Percentiles rank a stretch among this genome's conserved stretches.
These are phyloP conservation scores for Xerocomus potaroensis DNA, from an alignment of 768 basidiomycete species.

Conservation along the genomic window DNA sequence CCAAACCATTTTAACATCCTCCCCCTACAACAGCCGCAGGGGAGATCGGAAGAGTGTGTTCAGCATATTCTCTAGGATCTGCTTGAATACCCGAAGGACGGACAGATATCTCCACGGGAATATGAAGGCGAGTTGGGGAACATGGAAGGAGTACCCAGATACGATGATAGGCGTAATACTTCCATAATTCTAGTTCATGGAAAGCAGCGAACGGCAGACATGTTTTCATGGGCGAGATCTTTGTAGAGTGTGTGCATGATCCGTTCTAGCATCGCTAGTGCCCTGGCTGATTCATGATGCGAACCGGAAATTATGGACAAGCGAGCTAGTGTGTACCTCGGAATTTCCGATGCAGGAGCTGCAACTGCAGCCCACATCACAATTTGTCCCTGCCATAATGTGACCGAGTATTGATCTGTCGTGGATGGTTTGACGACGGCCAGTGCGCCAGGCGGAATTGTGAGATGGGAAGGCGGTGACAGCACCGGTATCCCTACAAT, in stretches of 20 bases:
- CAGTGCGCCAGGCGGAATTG: conserved; percentile 3
- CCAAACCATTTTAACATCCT: too few relatives aligned
- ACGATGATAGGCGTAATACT: conserved; percentile 22
- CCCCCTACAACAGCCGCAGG: too few relatives aligned
- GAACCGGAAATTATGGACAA: background rate
- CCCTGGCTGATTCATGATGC: conserved; percentile 10
- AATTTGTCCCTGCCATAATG: conserved; percentile 7
- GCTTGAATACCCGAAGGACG: background rate
- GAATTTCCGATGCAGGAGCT: conserved; percentile 2
- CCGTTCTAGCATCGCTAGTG: background rate
- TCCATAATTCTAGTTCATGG: conserved; percentile 22
- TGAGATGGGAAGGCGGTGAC: background rate
- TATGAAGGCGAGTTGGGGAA: conserved; percentile 21
- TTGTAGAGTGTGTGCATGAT: background rate
- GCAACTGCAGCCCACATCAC: conserved; percentile 10
- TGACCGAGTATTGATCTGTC: conserved; percentile 10
- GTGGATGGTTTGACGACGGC: too few relatives aligned
- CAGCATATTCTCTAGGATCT: background rate
- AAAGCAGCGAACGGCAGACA: conserved; percentile 11
- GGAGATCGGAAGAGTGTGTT: background rate
- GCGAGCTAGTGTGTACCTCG: conserved; percentile 1
- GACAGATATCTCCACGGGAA: background rate
- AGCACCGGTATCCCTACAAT: background rate
- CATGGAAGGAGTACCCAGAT: conserved; percentile 7
- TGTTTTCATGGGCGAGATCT: conserved; percentile 6